Conservation (phyloP, 306 rosid genomes). For the Pyrus bretschneideri region DNA sequence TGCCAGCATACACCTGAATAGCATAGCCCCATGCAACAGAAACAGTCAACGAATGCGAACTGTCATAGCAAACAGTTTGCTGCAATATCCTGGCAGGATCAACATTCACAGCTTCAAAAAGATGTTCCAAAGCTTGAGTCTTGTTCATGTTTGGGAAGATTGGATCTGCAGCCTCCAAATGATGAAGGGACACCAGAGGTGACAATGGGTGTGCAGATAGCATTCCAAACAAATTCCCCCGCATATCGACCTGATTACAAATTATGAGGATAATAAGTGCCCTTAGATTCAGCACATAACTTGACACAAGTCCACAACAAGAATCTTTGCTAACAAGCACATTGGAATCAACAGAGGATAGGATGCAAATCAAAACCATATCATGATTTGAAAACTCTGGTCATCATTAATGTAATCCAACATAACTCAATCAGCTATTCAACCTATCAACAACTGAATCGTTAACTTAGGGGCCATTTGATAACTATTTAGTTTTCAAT, state of each 20-base stretch:
- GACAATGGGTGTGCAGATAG: constrained; percentile 80
- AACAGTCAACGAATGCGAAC: constrained; percentile 49
- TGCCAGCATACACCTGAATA: constrained; percentile 64
- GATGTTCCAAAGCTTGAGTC: constrained; percentile 59
- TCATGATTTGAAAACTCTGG: neutral
- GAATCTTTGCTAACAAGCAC: neutral
- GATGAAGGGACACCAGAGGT: constrained; percentile 83
- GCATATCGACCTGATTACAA: constrained; percentile 64
- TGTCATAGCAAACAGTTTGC: constrained; percentile 79
- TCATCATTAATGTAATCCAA: neutral
- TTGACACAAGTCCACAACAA: neutral
- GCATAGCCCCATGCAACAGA: constrained; percentile 85
- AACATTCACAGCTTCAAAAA: constrained; percentile 54
- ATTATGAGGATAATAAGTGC: neutral
- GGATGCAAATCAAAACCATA: neutral
- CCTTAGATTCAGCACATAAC: neutral
- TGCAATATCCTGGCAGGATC: constrained; percentile 80
- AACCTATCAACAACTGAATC: neutral
- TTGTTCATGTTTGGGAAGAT: constrained; percentile 62
- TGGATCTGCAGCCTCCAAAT: constrained; percentile 70
- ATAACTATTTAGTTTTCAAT: too few species aligned
- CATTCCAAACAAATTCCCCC: constrained; percentile 80
- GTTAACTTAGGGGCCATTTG: too few species aligned
- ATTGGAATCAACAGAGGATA: neutral
- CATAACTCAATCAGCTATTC: neutral